These are phyloP conservation scores for Trichoderma polysporum DNA, from an alignment of 2,329 filamentous ascomycete species.

Conservation along the genomic window DNA sequence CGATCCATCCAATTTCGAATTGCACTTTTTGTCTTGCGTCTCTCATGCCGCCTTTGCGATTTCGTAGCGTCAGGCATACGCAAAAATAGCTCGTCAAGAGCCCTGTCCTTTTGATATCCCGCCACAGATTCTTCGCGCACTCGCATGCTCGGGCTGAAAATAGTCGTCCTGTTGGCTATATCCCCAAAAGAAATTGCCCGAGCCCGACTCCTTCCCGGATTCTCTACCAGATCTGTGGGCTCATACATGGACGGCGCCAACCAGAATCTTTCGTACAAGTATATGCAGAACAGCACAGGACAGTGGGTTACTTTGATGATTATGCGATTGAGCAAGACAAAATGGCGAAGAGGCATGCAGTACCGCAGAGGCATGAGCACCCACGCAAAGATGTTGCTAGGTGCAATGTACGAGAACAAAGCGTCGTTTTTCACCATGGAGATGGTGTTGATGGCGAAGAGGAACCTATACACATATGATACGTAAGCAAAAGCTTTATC, in stretches of 20 bases:
- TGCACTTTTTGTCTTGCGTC: conserved; percentile 73
- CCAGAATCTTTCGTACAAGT: conserved; percentile 78
- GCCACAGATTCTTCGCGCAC: conserved; percentile 83
- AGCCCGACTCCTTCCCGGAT: conserved; percentile 52
- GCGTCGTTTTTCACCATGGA: conserved; percentile 99
- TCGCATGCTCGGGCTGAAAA: conserved; percentile 72
- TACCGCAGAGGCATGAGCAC: conserved; percentile 79
- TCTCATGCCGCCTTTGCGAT: conserved; percentile 61
- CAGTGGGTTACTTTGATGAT: conserved; percentile 91
- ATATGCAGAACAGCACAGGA: conserved; percentile 83
- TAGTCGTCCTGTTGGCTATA: conserved; percentile 53
- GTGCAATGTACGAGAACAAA: conserved; percentile 89
- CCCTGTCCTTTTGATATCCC: conserved; percentile 85
- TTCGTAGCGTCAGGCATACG: conserved; percentile 65
- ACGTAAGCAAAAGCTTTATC: conserved; percentile 15
- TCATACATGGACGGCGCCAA: conserved; percentile 76
- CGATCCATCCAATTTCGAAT: conserved; percentile 90
- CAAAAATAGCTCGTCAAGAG: conserved; percentile 88
- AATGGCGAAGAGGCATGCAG: conserved; percentile 74
- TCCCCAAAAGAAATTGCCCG: conserved; percentile 58
- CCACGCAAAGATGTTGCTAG: conserved; percentile 90
- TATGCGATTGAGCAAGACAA: conserved; percentile 82
- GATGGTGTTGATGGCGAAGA: conserved; percentile 95
- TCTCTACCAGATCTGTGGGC: conserved; percentile 81
- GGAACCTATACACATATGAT: conserved; percentile 59